A percentile compares a stretch with the other conserved stretches of the same genome.
These are phyloP conservation scores for Cenococcum geophilum DNA, from an alignment of 495 filamentous ascomycete genomes.

Conservation along the genomic window DNA sequence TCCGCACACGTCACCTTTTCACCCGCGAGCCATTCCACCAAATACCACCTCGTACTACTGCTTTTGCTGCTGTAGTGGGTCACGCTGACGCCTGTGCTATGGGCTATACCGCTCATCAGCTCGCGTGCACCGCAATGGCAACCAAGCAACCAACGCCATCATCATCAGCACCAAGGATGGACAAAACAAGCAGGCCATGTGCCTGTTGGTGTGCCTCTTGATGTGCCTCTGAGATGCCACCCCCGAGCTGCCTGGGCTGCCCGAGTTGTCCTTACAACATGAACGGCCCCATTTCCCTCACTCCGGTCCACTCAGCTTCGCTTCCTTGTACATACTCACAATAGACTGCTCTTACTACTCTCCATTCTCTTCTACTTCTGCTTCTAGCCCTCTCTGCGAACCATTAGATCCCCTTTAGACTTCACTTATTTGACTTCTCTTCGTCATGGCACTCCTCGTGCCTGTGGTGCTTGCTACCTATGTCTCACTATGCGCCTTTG, in stretches of 20 bases:
- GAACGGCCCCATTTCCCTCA: background rate
- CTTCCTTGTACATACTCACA: background rate
- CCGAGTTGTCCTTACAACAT: background rate
- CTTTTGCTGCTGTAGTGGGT: background rate
- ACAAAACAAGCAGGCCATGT: background rate
- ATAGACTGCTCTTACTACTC: background rate
- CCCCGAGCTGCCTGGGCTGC: background rate
- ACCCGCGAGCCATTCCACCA: background rate
- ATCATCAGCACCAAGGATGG: background rate
- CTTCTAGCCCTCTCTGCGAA: background rate
- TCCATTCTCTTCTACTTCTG: background rate
- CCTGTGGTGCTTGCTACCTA: slow-evolving; percentile 21
- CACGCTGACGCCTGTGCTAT: background rate
- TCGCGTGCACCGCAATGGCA: background rate
- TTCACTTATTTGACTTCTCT: background rate
- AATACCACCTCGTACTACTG: background rate
- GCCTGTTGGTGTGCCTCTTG: no score
- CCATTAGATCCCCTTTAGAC: slow-evolving; percentile 1
- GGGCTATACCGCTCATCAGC: background rate
- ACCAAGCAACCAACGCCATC: background rate
- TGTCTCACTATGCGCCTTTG: slow-evolving; percentile 21
- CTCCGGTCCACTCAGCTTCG: background rate
- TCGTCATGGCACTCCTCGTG: slow-evolving; percentile 20
- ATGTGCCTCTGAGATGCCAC: no score
- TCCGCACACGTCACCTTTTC: slow-evolving; percentile 5